A percentile compares a stretch with the other conserved stretches of the same genome.
Evolutionary conservation across 805 yeast genomes (phyloP).

Genomic region (Monosporozyma unispora): DNA sequence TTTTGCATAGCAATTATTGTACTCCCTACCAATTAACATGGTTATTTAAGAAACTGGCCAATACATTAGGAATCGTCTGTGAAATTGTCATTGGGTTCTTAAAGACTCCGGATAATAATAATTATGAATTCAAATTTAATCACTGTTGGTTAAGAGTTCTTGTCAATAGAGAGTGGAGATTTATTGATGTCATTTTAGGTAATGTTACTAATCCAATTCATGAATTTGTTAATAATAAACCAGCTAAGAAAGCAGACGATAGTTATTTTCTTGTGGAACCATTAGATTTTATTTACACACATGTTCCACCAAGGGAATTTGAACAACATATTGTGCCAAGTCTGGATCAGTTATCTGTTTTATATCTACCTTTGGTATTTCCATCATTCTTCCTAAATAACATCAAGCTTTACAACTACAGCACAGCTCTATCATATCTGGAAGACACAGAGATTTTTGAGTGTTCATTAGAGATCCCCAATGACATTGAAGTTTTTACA

Average conservation of each 20-base stretch:
- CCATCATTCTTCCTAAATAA: constrained; percentile 63
- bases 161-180: constrained; percentile 67
- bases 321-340: constrained; percentile 86
- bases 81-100: constrained; percentile 77
- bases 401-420: constrained; percentile 56
- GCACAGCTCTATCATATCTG: constrained; percentile 66
- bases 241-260: constrained; percentile 30
- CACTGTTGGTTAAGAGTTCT: constrained; percentile 86
- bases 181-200: constrained; percentile 66
- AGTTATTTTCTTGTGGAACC: constrained; percentile 79
- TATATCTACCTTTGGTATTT: constrained; percentile 77
- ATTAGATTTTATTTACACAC: constrained; percentile 66
- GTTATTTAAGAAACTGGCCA: constrained; percentile 64
- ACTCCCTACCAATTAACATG: constrained; percentile 66
- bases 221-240: constrained; percentile 31
- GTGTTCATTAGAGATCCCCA: constrained; percentile 63
- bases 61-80: constrained; percentile 58
- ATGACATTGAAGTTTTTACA: constrained; percentile 58
- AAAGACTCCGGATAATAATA: constrained; percentile 63
- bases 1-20: constrained; percentile 43
- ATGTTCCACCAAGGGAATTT: constrained; percentile 68
- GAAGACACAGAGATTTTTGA: constrained; percentile 73
- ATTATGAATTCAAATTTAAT: constrained; percentile 41
- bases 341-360: constrained; percentile 64
- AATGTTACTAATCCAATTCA: constrained; percentile 47